phyloP scores from a whole-genome alignment of 106 monocot genomes.

The Alisma plantagoaquatica region DNA sequence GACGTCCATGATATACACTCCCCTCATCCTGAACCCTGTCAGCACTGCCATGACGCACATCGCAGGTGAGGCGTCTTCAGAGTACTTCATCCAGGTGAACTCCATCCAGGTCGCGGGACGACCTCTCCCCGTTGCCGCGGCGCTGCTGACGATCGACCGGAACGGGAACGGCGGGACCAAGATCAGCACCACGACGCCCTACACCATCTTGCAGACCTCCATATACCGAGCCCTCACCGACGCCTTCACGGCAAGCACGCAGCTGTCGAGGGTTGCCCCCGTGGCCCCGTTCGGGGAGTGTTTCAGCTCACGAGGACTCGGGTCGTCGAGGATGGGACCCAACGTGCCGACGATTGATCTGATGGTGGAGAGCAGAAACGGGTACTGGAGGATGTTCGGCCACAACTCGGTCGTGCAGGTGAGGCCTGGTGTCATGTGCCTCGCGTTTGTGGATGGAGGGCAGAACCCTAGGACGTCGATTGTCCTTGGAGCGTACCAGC shows the following conservation, averaged over 20 bases:
- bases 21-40: slow-evolving; percentile 50
- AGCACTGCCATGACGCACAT: slow-evolving; percentile 37
- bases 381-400: slow-evolving; percentile 12
- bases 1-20: slow-evolving; percentile 42
- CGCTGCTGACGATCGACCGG: not conserved
- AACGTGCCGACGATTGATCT: slow-evolving; percentile 11
- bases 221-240: slow-evolving; percentile 9
- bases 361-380: slow-evolving; percentile 3
- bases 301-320: not conserved
- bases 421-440: slow-evolving; percentile 5
- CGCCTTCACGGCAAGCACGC: slow-evolving; percentile 1
- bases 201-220: slow-evolving; percentile 10
- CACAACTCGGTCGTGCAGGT: slow-evolving; percentile 18
- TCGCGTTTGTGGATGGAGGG: slow-evolving; percentile 13
- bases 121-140: not conserved
- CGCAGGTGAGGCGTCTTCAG: slow-evolving; percentile 34
- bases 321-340: not conserved
- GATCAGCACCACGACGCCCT: slow-evolving; percentile 12
- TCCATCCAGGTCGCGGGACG: slow-evolving; percentile 7
- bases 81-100: slow-evolving; percentile 52
- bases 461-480: slow-evolving; percentile 1
- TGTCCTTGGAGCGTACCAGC: slow-evolving; percentile 18
- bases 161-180: slow-evolving; percentile 10
- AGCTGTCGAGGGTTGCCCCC: not conserved
- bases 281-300: slow-evolving; percentile 11